These are phyloP conservation scores for Aspergillus terreus DNA, from an alignment of 2,329 filamentous ascomycete genomes.

Conservation along the genomic window DNA sequence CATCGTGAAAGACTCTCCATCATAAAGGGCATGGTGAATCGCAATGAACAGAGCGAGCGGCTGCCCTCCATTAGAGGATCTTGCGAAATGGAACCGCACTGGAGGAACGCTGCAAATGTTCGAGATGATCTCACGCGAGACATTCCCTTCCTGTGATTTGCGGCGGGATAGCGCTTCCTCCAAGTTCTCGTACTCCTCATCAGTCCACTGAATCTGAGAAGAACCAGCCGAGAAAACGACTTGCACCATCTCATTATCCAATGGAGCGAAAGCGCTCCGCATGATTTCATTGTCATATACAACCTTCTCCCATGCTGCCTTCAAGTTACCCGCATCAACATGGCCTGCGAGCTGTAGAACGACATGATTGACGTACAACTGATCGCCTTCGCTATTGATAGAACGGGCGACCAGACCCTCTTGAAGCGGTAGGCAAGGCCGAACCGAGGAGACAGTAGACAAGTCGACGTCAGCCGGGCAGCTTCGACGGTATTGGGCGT, in stretches of 20 bases:
- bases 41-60: slow-evolving; percentile 26
- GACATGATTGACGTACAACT: slow-evolving; percentile 39
- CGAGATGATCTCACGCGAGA: slow-evolving; percentile 23
- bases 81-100: slow-evolving; percentile 23
- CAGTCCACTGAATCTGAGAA: slow-evolving; percentile 17
- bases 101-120: slow-evolving; percentile 24
- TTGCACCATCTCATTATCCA: slow-evolving; percentile 32
- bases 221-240: slow-evolving; percentile 26
- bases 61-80: slow-evolving; percentile 6
- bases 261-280: slow-evolving; percentile 36
- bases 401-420: slow-evolving; percentile 37
- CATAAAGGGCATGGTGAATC: slow-evolving; percentile 38
- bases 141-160: slow-evolving; percentile 7
- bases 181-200: slow-evolving; percentile 12
- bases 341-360: slow-evolving; percentile 28
- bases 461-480: slow-evolving; percentile 10
- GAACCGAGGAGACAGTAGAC: slow-evolving; percentile 14
- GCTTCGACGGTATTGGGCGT: slow-evolving; percentile 16
- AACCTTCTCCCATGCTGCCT: slow-evolving; percentile 25
- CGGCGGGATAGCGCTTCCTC: slow-evolving; percentile 11
- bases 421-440: slow-evolving; percentile 30
- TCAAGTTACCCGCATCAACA: slow-evolving; percentile 25
- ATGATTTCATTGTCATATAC: slow-evolving; percentile 36
- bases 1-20: slow-evolving; percentile 32
- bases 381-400: slow-evolving; percentile 25